These are phyloP conservation scores for Pseudocercospora cruenta DNA, from an alignment of 2,329 filamentous ascomycete species.

Conservation along the genomic window DNA sequence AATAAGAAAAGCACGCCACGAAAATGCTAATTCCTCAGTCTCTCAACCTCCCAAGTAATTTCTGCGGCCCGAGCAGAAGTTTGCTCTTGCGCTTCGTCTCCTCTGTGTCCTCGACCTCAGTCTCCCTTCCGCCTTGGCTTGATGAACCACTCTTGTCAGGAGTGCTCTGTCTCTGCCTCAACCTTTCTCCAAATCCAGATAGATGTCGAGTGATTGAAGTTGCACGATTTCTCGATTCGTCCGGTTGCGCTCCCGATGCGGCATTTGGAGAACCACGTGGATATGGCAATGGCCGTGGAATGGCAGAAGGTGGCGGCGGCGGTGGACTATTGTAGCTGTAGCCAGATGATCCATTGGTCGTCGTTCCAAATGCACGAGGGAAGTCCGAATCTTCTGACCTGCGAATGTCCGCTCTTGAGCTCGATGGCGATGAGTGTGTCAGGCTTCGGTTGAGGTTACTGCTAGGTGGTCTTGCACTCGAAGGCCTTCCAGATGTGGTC, in stretches of 20 bases:
- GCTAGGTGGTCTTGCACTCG: constrained; percentile 33
- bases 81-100: constrained; percentile 46
- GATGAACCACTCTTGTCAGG: constrained; percentile 6
- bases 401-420: constrained; percentile 25
- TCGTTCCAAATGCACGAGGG: neutral
- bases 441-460: constrained; percentile 35
- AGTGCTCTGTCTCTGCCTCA: constrained; percentile 27
- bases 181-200: constrained; percentile 37
- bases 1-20: neutral
- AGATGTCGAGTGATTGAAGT: constrained; percentile 34
- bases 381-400: neutral
- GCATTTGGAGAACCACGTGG: neutral
- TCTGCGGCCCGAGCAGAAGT: constrained; percentile 48
- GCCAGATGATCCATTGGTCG: neutral
- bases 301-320: neutral
- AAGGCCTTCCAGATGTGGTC: constrained; percentile 29
- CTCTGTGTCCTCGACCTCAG: constrained; percentile 28
- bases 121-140: neutral
- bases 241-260: neutral
- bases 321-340: neutral
- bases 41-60: constrained; percentile 44
- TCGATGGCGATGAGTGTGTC: constrained; percentile 26
- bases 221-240: constrained; percentile 28
- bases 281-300: neutral
- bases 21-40: constrained; percentile 25